Percentiles rank a stretch among this genome's conserved stretches.
These are phyloP conservation scores for Metrosideros polymorpha DNA, from an alignment of 441 rosid genomes.

Conservation along the genomic window DNA sequence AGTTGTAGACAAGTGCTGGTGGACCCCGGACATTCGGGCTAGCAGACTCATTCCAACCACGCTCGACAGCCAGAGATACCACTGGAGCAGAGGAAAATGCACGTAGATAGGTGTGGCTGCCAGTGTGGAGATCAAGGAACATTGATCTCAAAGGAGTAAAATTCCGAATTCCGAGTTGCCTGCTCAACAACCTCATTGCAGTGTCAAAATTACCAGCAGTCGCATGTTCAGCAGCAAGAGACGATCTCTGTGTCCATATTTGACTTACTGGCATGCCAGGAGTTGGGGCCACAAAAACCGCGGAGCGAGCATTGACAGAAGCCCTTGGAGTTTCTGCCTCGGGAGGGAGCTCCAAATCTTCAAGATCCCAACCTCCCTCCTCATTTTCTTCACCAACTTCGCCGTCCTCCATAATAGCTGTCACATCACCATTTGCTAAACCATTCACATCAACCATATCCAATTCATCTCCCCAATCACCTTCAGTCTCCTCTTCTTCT, in stretches of 20 bases:
- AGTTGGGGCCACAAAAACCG: slow-evolving; percentile 57
- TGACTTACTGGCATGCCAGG: slow-evolving; percentile 80
- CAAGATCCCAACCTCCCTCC: slow-evolving; percentile 88
- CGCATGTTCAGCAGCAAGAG: slow-evolving; percentile 85
- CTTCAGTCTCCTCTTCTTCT: slow-evolving; percentile 51
- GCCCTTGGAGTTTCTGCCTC: slow-evolving; percentile 71
- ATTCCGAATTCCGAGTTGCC: slow-evolving; percentile 80
- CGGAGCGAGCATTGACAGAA: slow-evolving; percentile 40
- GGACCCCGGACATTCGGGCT: slow-evolving; percentile 69
- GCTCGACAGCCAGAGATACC: slow-evolving; percentile 60
- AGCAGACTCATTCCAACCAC: slow-evolving; percentile 69
- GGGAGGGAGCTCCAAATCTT: slow-evolving; percentile 70
- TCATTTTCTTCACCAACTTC: slow-evolving; percentile 52
- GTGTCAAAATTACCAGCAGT: slow-evolving; percentile 89
- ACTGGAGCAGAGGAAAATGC: slow-evolving; percentile 66
- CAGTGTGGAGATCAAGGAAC: slow-evolving; percentile 66
- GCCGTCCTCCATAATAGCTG: slow-evolving; percentile 46
- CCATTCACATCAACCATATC: slow-evolving; percentile 56
- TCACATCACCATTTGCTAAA: slow-evolving; percentile 42
- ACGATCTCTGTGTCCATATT: slow-evolving; percentile 73
- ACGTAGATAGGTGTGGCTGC: slow-evolving; percentile 64
- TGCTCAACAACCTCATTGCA: slow-evolving; percentile 70
- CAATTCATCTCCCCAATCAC: slow-evolving; percentile 80
- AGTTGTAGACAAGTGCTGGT: slow-evolving; percentile 55
- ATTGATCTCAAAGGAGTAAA: slow-evolving; percentile 50